Evolutionary conservation across 176 grass and related monocot genomes (phyloP), one percentile per base, ranked within the genome.

Genomic region (Oropetium thomaeum): DNA sequence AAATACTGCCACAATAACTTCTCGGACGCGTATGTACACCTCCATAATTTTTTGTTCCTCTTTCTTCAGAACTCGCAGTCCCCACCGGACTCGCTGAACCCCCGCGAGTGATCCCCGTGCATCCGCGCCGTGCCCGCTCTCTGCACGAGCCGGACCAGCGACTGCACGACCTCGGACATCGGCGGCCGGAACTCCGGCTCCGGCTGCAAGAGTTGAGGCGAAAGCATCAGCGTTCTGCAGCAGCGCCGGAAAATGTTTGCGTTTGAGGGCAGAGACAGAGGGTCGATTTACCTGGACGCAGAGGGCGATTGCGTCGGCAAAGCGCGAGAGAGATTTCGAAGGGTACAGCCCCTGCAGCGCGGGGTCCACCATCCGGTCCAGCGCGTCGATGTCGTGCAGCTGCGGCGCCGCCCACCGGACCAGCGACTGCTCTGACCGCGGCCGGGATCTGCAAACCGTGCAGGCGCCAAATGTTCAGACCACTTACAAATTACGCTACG

Each of bases 241-340:
- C 7, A 5, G n/a, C n/a, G 48, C 17, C 22, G 65, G 31, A 15
- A 52, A 47, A 28, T n/a, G 37, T 2, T 8, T 20, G 2, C 67
- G n/a, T 37, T 9, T 7, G 0, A 22, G 0, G 10, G 19, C 7
- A 10, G 39, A 4, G 31, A 44, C 27, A 8, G 8, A 30, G 23
- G 39, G 26, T 7, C 4, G 28, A 6, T 42, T 38, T 67, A 98
- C 96, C 96, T 98, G 96, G 5, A 95, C 89, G 33, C 96, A 98
- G 0, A 98, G 91, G 4, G 84, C 96, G 22, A 98, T 88, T 0
- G 92, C 91, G 58, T 98, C 96, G 32, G 96, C 96, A 54, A 98
- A 94, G 58, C 91, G 91, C 28, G 96, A 98, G 72, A 98, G 75
- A 47, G 96, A 98, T 71, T 98, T 98, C 14, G 89, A 83, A 29